phyloP scores from a whole-genome alignment of 805 yeast genomes.

The Cyberlindnera euphorbiiphila region DNA sequence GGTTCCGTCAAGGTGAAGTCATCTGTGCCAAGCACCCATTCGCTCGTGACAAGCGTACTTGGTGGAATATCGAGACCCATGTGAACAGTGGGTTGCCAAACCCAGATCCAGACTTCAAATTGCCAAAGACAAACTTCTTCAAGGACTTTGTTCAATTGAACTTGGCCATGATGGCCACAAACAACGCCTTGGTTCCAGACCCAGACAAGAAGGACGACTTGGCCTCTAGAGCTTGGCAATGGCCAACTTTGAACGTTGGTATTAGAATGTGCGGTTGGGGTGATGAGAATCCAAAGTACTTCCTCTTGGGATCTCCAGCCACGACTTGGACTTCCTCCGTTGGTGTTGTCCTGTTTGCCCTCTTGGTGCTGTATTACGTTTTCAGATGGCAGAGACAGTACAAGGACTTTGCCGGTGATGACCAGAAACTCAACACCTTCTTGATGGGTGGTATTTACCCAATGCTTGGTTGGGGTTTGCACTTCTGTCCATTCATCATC shows the following conservation, averaged over 20 bases:
- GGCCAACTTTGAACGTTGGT: slow-evolving; percentile 80
- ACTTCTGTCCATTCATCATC: slow-evolving; percentile 67
- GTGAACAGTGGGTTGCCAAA: slow-evolving; percentile 53
- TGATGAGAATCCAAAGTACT: slow-evolving; percentile 54
- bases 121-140: slow-evolving; percentile 74
- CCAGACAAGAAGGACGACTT: slow-evolving; percentile 67
- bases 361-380: slow-evolving; percentile 31
- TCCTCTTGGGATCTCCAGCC: slow-evolving; percentile 71
- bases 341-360: slow-evolving; percentile 52
- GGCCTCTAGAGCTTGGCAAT: slow-evolving; percentile 78
- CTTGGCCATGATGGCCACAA: slow-evolving; percentile 85
- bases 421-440: slow-evolving; percentile 46
- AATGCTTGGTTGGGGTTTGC: slow-evolving; percentile 77
- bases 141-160: slow-evolving; percentile 73
- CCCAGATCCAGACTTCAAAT: slow-evolving; percentile 55
- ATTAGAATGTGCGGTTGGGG: slow-evolving; percentile 75
- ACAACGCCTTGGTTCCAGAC: slow-evolving; percentile 78
- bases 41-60: slow-evolving; percentile 73
- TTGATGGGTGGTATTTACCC: slow-evolving; percentile 75
- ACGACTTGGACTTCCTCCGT: slow-evolving; percentile 72
- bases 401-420: slow-evolving; percentile 48
- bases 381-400: slow-evolving; percentile 81
- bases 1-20: slow-evolving; percentile 96
- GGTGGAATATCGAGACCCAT: slow-evolving; percentile 85
- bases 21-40: slow-evolving; percentile 69